Evolutionary conservation across 2,329 filamentous ascomycete genomes (phyloP).

Genomic region (Sclerotinia minor): DNA sequence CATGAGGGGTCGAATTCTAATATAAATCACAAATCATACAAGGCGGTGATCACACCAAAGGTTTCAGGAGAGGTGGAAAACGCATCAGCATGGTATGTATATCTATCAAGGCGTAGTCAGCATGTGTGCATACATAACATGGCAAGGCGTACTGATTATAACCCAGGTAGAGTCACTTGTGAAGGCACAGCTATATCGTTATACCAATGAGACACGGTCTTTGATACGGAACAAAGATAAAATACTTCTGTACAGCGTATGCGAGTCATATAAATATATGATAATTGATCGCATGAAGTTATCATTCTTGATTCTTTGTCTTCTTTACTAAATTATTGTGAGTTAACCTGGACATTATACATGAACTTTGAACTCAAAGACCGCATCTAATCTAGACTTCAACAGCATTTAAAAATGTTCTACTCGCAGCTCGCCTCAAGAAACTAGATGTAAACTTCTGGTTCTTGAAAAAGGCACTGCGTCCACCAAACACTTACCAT

Average conservation of each 20-base stretch:
- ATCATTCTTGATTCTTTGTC: too few species aligned
- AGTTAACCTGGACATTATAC: background rate
- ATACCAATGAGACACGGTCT: background rate
- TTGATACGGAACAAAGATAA: background rate
- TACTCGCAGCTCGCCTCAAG: background rate
- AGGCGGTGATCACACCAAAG: background rate
- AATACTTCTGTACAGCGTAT: too few species aligned
- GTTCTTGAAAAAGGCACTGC: background rate
- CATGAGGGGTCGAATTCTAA: background rate
- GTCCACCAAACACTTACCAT: background rate
- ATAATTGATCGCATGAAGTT: background rate
- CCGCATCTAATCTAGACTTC: background rate
- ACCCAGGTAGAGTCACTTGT: background rate
- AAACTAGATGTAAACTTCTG: background rate
- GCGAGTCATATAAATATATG: background rate
- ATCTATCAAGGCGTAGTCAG: background rate
- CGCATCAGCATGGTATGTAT: background rate
- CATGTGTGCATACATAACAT: background rate
- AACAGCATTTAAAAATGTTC: background rate
- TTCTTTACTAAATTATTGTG: background rate
- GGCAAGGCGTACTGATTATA: background rate
- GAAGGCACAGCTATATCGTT: background rate
- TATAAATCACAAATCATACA: background rate
- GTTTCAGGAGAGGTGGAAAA: background rate
- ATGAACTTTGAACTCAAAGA: background rate